phyloP scores from a whole-genome alignment of 2,329 filamentous ascomycete genomes.

The Alternaria alternata region DNA sequence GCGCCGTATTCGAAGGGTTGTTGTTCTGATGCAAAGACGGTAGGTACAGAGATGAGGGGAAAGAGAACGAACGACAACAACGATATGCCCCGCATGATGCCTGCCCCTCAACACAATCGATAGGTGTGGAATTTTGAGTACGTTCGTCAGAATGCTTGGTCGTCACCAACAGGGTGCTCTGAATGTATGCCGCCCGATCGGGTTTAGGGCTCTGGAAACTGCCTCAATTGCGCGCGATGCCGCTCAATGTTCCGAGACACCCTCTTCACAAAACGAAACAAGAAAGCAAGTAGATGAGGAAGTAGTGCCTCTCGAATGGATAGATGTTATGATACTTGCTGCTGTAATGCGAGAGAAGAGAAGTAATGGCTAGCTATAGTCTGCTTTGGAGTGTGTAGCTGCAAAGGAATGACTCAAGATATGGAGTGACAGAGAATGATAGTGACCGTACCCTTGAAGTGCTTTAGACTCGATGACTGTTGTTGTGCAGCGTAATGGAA shows the following conservation, averaged over 20 bases:
- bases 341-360: not conserved
- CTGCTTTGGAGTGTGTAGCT: not conserved
- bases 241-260: not conserved
- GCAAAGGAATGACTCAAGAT: not conserved
- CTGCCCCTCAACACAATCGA: constrained; percentile 15
- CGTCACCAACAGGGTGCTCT: constrained; percentile 45
- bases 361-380: not conserved
- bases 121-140: constrained; percentile 2
- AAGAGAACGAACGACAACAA: constrained; percentile 22
- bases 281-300: not conserved
- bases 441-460: not conserved
- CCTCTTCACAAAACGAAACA: not conserved
- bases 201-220: constrained; percentile 31
- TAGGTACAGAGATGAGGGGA: constrained; percentile 20
- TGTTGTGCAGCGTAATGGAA: not conserved
- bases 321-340: not conserved
- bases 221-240: constrained; percentile 43
- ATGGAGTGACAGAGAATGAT: not conserved
- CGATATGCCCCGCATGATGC: constrained; percentile 38
- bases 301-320: not conserved
- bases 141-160: constrained; percentile 27
- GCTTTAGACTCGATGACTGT: not conserved
- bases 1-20: constrained; percentile 46
- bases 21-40: constrained; percentile 38
- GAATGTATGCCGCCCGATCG: constrained; percentile 20